Evolutionary conservation across 2,329 filamentous ascomycete species (phyloP), one percentile per base, ranked within the genome.

Genomic region (Microsporum canis): DNA sequence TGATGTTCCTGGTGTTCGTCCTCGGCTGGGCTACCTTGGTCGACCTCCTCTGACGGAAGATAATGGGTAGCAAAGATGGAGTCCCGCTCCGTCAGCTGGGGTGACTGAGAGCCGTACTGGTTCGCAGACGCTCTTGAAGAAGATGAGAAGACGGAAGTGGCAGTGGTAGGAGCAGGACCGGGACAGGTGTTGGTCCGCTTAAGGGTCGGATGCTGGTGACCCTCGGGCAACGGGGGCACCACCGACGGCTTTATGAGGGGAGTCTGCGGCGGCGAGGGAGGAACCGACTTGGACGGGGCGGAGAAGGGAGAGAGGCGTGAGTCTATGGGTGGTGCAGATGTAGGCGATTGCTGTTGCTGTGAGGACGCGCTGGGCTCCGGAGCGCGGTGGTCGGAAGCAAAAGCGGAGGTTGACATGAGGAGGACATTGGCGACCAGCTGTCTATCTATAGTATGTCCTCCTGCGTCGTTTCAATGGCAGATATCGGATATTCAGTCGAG

Each of bases 21-120:
- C 33, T 57, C 38, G 1, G 14, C 23, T 14, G 36, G n/a, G 5
- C 5, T 23, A 56, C 8, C 38, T 57, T 36, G 53, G 33, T n/a
- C 31, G 53, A 27, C 27, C 6, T 39, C 5, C 3, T 70, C 65
- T 58, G 79, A 77, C 62, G 77, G 75, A 0, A 80, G 72, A 70
- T 85, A 85, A 65, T 82, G 82, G 38, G 82, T 84, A 59, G 83
- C 82, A 68, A 84, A 85, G 69, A 85, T 85, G 71, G 79, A 83
- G 70, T 85, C 83, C 67, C 83, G 75, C 71, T 85, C 83, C 31
- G 81, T 82, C 64, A 85, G 74, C 72, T 82, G 82, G 56, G 82
- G 81, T 34, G 69, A 71, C 57, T 74, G 67, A 14, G 66, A 60
- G 47, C 63, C 64, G 63, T 63, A 65, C 38, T 63, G 61, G 38